Base-by-base conservation (phyloP, 1,284 basidiomycete genomes). In the Melampsora abietis-canadensis region DNA sequence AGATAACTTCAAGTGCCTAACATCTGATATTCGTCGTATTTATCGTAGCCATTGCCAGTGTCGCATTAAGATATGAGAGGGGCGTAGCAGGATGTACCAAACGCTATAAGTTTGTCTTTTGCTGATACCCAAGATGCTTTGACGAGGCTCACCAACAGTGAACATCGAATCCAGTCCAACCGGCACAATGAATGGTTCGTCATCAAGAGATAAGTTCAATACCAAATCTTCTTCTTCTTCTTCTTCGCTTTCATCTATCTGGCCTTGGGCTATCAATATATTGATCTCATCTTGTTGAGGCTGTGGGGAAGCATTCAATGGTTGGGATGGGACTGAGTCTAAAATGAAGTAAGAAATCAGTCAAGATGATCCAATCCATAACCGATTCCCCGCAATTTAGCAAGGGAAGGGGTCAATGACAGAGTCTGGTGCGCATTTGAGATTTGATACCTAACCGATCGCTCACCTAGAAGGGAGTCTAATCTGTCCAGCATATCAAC, bases 121-220 rank as follows among this genome's bases (percentile, higher is more conserved):
- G 79, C 82, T 82, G 83, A 65, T 83, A 82, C 61, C 80, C 81
- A 1, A 83, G 82, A 44, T 12, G 4, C 3, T 44, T 44, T 14
- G 15, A 15, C 40, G 40, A 10, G 60, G 51, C 48, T 79, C 76
- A 63, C 79, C 78, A 37, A 79, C 79, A 48, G 78, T 78, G 75
- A 80, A 81, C 51, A 81, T 76, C n/a, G 76, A 77, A 77, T 81
- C 80, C 57, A 80, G 77, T 17, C 80, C 79, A 31, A 80, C 79
- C 30, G 79, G 79, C 8, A 80, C 76, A 51, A 78, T 68, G 62
- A 78, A 76, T 5, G 76, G 66, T n/a, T 78, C 37, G 40, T 48
- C 44, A 37, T 74, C 72, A 57, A 66, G 46, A 14, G 51, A 60
- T 15, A 74, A 47, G 51, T 74, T 74, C 8, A 74, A 57, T 27